phyloP scores from a whole-genome alignment of 2,329 filamentous ascomycete genomes.

The Huntiella abstrusa region DNA sequence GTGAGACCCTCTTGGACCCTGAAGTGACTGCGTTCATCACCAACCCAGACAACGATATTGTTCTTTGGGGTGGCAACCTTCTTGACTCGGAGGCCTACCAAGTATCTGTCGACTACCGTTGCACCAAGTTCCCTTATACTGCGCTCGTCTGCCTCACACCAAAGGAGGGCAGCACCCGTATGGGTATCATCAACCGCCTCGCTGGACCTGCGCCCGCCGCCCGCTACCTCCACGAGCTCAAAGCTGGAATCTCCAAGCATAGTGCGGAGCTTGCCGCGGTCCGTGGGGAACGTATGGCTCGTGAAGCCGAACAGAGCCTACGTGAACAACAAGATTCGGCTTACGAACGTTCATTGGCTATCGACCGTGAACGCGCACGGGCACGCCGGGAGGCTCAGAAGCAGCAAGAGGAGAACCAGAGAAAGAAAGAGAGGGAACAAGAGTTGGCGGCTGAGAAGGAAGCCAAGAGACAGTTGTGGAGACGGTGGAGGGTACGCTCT shows the following conservation, averaged over 20 bases:
- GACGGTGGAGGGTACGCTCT: constrained; percentile 52
- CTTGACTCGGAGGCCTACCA: constrained; percentile 89
- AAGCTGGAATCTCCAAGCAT: constrained; percentile 54
- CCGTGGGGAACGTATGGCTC: constrained; percentile 57
- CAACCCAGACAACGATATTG: constrained; percentile 56
- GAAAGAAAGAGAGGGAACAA: constrained; percentile 41
- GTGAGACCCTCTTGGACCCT: constrained; percentile 59
- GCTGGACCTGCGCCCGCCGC: constrained; percentile 50
- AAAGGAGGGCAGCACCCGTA: constrained; percentile 62
- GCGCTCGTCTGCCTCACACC: constrained; percentile 77
- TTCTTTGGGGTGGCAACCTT: constrained; percentile 86
- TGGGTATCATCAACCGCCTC: constrained; percentile 74
- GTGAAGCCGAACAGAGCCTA: constrained; percentile 62
- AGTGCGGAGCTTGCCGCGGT: constrained; percentile 55
- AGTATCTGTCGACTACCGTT: constrained; percentile 68
- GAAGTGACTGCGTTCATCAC: constrained; percentile 59
- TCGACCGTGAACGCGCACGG: constrained; percentile 67
- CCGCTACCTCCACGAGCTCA: constrained; percentile 60
- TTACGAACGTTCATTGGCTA: constrained; percentile 78
- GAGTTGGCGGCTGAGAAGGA: constrained; percentile 36
- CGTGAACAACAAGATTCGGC: constrained; percentile 82
- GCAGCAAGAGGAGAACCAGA: constrained; percentile 36
- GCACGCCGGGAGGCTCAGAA: constrained; percentile 59
- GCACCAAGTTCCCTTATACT: constrained; percentile 83
- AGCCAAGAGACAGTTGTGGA: constrained; percentile 46